Evolutionary conservation across 345 rosid species (phyloP).

Genomic region (Gossypium thurberi): DNA sequence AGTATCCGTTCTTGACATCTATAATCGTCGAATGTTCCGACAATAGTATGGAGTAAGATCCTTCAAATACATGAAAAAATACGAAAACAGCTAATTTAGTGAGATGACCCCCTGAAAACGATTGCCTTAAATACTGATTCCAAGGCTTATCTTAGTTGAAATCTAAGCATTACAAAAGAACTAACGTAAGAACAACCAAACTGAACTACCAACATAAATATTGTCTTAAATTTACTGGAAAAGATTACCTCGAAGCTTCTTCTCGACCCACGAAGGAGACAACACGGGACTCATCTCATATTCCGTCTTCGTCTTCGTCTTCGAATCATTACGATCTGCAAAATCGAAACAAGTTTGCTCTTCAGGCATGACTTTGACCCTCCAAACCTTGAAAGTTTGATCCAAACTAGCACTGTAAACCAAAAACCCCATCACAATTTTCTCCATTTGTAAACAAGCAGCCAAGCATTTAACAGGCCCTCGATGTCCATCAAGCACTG

Average conservation of each 20-base stretch:
- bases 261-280: constrained; percentile 55
- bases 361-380: constrained; percentile 41
- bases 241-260: constrained; percentile 27
- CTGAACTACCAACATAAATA: neutral
- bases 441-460: constrained; percentile 40
- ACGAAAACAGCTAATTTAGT: too few relatives aligned
- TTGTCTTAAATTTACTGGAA: constrained; percentile 13
- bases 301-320: constrained; percentile 9
- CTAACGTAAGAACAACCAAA: neutral
- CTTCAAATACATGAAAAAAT: too few relatives aligned
- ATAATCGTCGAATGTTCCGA: too few relatives aligned
- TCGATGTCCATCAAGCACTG: constrained; percentile 40
- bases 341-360: constrained; percentile 22
- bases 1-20: too few relatives aligned
- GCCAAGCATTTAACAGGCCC: constrained; percentile 44
- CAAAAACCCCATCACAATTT: constrained; percentile 40
- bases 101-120: too few relatives aligned
- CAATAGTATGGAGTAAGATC: too few relatives aligned
- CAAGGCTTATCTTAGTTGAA: too few relatives aligned
- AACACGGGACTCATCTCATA: constrained; percentile 42
- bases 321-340: constrained; percentile 13
- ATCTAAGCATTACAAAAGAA: neutral
- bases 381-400: constrained; percentile 48
- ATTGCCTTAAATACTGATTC: too few relatives aligned
- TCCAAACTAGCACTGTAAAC: constrained; percentile 50